A percentile compares a stretch with the other conserved stretches of the same genome.
phyloP scores from a whole-genome alignment of 441 rosid species.

The Euphorbia schlechtendalii region DNA sequence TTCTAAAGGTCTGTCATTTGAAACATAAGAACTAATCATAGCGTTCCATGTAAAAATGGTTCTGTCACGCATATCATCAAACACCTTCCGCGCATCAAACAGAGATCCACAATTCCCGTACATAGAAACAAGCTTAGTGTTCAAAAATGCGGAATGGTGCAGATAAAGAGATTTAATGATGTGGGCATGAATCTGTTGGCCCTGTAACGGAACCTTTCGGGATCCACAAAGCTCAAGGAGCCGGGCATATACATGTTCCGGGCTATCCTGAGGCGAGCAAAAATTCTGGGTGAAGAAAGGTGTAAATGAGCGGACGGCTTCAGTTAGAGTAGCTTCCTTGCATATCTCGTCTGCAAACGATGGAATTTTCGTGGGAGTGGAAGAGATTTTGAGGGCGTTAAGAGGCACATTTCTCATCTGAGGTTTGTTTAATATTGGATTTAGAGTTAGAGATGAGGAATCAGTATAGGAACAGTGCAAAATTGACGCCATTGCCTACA shows the following conservation, averaged over 20 bases:
- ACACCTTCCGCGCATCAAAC: slow-evolving; percentile 50
- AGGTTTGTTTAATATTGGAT: slow-evolving; percentile 16
- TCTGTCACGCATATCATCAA: slow-evolving; percentile 56
- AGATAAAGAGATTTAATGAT: slow-evolving; percentile 31
- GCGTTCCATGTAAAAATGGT: slow-evolving; percentile 73
- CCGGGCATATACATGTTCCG: slow-evolving; percentile 41
- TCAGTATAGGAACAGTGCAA: background rate
- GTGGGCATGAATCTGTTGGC: slow-evolving; percentile 60
- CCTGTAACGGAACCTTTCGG: slow-evolving; percentile 37
- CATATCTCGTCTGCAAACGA: slow-evolving; percentile 20
- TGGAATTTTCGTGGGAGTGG: slow-evolving; percentile 17
- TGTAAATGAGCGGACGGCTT: slow-evolving; percentile 35
- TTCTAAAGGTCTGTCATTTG: slow-evolving; percentile 36
- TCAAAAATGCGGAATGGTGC: slow-evolving; percentile 29
- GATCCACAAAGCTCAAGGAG: slow-evolving; percentile 53
- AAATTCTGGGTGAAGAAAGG: slow-evolving; percentile 11
- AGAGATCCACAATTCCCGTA: slow-evolving; percentile 57
- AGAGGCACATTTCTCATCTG: slow-evolving; percentile 20
- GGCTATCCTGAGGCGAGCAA: slow-evolving; percentile 5
- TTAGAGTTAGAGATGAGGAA: slow-evolving; percentile 1
- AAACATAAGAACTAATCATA: slow-evolving; percentile 55
- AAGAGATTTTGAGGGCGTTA: slow-evolving; percentile 11
- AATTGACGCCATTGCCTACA: slow-evolving; percentile 20
- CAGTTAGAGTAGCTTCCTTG: slow-evolving; percentile 31
- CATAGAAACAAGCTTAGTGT: slow-evolving; percentile 64